phyloP scores from a whole-genome alignment of 2,329 filamentous ascomycete genomes.

The Calonectria hawksworthii region DNA sequence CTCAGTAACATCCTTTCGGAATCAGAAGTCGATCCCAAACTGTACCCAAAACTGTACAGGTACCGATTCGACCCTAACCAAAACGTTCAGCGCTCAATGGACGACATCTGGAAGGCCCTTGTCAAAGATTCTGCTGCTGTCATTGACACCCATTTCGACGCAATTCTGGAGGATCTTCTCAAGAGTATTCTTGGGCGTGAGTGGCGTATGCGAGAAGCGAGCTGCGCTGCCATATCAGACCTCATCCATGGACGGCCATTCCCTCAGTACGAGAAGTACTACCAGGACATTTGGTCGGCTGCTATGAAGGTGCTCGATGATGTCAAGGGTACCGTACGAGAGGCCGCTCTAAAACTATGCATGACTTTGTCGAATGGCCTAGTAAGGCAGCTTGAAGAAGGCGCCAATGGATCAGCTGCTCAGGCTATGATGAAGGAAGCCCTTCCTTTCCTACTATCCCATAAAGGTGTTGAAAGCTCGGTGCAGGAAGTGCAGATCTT shows the following conservation, averaged over 20 bases:
- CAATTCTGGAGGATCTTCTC: conserved; percentile 89
- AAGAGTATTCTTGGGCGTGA: conserved; percentile 90
- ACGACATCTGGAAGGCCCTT: conserved; percentile 96
- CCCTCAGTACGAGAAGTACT: conserved; percentile 84
- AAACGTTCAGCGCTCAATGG: conserved; percentile 95
- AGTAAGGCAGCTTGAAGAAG: conserved; percentile 87
- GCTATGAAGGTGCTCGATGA: conserved; percentile 95
- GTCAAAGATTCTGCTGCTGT: conserved; percentile 87
- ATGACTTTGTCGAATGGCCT: conserved; percentile 87
- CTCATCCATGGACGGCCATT: conserved; percentile 86
- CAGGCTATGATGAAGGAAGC: conserved; percentile 87
- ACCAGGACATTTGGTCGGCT: conserved; percentile 86
- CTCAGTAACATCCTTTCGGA: conserved; percentile 93
- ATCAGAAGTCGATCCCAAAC: conserved; percentile 88
- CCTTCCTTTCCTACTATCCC: conserved; percentile 90
- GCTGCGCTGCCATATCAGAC: conserved; percentile 90
- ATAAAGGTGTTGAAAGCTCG: conserved; percentile 89
- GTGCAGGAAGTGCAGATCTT: conserved; percentile 91
- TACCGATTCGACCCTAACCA: conserved; percentile 96
- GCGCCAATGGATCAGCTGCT: conserved; percentile 77
- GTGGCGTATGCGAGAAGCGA: conserved; percentile 93
- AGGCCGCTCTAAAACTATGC: conserved; percentile 85
- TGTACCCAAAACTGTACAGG: conserved; percentile 94
- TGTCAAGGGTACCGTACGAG: conserved; percentile 91
- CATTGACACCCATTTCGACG: conserved; percentile 86